Conservation (phyloP, 805 yeast species). For the Saturnispora kantuleensis region DNA sequence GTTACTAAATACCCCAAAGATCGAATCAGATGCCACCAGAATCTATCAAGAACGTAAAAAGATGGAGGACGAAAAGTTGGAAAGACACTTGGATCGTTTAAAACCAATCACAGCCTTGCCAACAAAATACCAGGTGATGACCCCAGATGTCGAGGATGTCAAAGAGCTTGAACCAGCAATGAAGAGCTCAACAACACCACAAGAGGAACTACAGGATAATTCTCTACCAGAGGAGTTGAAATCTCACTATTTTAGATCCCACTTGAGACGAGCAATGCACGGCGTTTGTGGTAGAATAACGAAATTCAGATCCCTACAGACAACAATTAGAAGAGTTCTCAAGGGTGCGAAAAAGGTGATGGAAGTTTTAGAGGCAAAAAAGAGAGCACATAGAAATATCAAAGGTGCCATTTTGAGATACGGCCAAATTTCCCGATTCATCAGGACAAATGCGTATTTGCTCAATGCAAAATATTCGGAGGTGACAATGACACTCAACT, state of each 20-base stretch:
- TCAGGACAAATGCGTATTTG: neutral
- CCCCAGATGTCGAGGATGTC: slow-evolving; percentile 3
- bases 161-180: slow-evolving; percentile 2
- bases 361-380: neutral
- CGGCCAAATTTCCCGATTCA: slow-evolving; percentile 1
- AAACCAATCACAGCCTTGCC: slow-evolving; percentile 11
- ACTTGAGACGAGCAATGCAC: slow-evolving; percentile 7
- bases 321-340: neutral
- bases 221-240: neutral
- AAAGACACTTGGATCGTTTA: slow-evolving; percentile 5
- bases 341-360: neutral
- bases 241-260: slow-evolving; percentile 5
- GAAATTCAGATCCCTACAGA: slow-evolving; percentile 6
- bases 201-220: slow-evolving; percentile 8
- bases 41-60: neutral
- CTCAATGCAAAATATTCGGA: slow-evolving; percentile 6
- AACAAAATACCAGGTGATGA: slow-evolving; percentile 10
- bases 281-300: slow-evolving; percentile 8
- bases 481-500: slow-evolving; percentile 2
- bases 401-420: slow-evolving; percentile 4
- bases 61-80: slow-evolving; percentile 1
- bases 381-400: neutral
- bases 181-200: slow-evolving; percentile 1
- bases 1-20: slow-evolving; percentile 4
- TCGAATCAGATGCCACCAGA: neutral